Conservation (phyloP, 441 rosid species). For the Omphalea diandra region DNA sequence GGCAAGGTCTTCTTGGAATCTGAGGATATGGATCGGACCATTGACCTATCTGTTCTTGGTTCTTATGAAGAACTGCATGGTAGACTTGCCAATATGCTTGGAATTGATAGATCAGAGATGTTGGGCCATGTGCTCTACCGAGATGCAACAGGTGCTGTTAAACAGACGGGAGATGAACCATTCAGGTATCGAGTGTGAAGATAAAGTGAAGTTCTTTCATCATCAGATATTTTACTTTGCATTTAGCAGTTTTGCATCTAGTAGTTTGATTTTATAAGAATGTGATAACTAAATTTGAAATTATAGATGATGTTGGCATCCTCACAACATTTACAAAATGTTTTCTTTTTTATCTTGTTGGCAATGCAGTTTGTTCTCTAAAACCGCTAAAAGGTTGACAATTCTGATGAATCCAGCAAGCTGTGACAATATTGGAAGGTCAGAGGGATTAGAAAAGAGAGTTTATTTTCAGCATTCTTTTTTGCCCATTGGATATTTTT, state of each 20-base stretch:
- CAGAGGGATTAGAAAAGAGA: slow-evolving; percentile 4
- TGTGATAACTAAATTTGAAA: background rate
- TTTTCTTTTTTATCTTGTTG: background rate
- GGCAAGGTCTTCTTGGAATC: slow-evolving; percentile 95
- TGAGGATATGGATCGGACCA: slow-evolving; percentile 82
- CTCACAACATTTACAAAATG: background rate
- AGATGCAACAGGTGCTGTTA: slow-evolving; percentile 58
- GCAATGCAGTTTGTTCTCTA: slow-evolving; percentile 55
- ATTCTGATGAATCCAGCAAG: slow-evolving; percentile 54
- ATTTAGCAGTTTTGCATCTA: too few relatives aligned
- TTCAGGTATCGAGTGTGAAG: slow-evolving; percentile 58
- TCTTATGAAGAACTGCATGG: slow-evolving; percentile 76
- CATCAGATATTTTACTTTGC: background rate
- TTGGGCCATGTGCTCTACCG: slow-evolving; percentile 61
- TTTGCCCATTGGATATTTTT: background rate
- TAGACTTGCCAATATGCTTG: slow-evolving; percentile 70
- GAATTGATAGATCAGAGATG: slow-evolving; percentile 59
- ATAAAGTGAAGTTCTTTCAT: background rate
- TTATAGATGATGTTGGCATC: background rate
- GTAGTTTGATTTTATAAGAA: background rate
- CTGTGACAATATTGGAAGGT: slow-evolving; percentile 57
- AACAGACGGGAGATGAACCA: slow-evolving; percentile 72
- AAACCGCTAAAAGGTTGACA: slow-evolving; percentile 69
- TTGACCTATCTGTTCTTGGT: slow-evolving; percentile 67
- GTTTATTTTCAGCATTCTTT: background rate